phyloP scores from a whole-genome alignment of 495 filamentous ascomycete genomes.

The Hypoxylon trugodes region DNA sequence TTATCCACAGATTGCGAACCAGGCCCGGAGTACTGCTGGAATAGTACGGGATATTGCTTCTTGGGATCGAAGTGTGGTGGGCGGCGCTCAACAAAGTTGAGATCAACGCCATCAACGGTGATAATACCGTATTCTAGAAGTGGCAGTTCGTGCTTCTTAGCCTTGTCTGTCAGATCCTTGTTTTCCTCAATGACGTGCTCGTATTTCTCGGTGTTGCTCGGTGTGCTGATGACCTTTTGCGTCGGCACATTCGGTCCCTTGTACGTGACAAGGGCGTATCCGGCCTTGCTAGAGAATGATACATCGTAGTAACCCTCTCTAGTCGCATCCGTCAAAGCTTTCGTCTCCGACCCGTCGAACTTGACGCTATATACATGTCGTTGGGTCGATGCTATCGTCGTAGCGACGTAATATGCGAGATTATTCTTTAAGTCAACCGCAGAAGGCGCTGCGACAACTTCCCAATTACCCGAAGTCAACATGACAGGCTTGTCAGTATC shows the following conservation, averaged over 20 bases:
- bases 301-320: slow-evolving; percentile 82
- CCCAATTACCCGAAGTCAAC: slow-evolving; percentile 90
- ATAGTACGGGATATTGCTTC: slow-evolving; percentile 91
- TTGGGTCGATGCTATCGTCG: slow-evolving; percentile 86
- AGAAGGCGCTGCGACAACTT: slow-evolving; percentile 88
- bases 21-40: slow-evolving; percentile 91
- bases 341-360: slow-evolving; percentile 75
- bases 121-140: slow-evolving; percentile 86
- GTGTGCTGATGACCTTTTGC: slow-evolving; percentile 90
- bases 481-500: slow-evolving; percentile 81
- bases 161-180: slow-evolving; percentile 67
- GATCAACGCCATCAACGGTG: slow-evolving; percentile 70
- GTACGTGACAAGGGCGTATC: slow-evolving; percentile 85
- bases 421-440: slow-evolving; percentile 86
- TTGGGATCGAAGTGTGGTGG: slow-evolving; percentile 88
- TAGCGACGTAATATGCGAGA: slow-evolving; percentile 88
- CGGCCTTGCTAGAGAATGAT: slow-evolving; percentile 84
- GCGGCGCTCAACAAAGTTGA: slow-evolving; percentile 89
- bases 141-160: slow-evolving; percentile 81
- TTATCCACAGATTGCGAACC: slow-evolving; percentile 88
- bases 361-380: slow-evolving; percentile 90
- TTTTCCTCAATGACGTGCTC: slow-evolving; percentile 83
- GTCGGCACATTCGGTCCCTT: slow-evolving; percentile 86
- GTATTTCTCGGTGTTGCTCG: slow-evolving; percentile 68
- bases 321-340: slow-evolving; percentile 76